Evolutionary conservation across 2,329 filamentous ascomycete species (phyloP).

Genomic region (Phyllosticta citriasiana): DNA sequence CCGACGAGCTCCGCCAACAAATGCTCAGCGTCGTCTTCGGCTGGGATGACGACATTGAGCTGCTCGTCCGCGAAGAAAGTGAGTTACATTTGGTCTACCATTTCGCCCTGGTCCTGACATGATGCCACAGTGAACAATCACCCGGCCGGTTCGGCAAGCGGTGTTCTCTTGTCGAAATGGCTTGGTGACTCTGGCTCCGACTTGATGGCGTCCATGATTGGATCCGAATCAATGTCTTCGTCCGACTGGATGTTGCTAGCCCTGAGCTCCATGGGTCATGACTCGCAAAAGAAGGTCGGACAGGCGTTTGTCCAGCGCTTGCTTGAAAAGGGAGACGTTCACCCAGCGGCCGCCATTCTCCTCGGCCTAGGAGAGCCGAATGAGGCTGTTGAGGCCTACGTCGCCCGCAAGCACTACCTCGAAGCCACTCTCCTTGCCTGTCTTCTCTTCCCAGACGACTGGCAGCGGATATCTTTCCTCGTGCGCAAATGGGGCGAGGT

Average conservation of each 20-base stretch:
- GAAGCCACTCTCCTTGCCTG: slow-evolving; percentile 86
- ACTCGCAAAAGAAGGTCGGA: slow-evolving; percentile 79
- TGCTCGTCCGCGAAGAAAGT: slow-evolving; percentile 74
- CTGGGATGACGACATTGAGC: slow-evolving; percentile 77
- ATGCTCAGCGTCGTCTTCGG: slow-evolving; percentile 94
- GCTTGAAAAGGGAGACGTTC: slow-evolving; percentile 79
- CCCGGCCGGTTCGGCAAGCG: slow-evolving; percentile 59
- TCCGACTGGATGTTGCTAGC: slow-evolving; percentile 97
- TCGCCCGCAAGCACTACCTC: slow-evolving; percentile 84
- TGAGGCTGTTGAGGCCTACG: slow-evolving; percentile 92
- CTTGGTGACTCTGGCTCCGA: slow-evolving; percentile 76
- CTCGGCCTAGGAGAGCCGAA: slow-evolving; percentile 86
- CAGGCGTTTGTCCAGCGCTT: slow-evolving; percentile 85
- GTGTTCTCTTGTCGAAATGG: slow-evolving; percentile 85
- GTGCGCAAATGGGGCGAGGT: slow-evolving; percentile 92
- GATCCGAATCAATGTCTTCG: slow-evolving; percentile 77
- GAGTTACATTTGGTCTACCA: slow-evolving; percentile 17
- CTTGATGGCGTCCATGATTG: slow-evolving; percentile 63
- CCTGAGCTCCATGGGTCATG: slow-evolving; percentile 68
- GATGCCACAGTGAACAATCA: slow-evolving; percentile 52
- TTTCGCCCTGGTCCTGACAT: slow-evolving; percentile 15
- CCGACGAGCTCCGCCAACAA: slow-evolving; percentile 72
- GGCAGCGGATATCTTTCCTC: slow-evolving; percentile 81
- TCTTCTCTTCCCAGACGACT: slow-evolving; percentile 71
- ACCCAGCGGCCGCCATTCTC: slow-evolving; percentile 86